Percentiles rank a stretch among this genome's conserved stretches.
Evolutionary conservation across 2,329 filamentous ascomycete genomes (phyloP).

Genomic region (Colletotrichum lindemuthianum): DNA sequence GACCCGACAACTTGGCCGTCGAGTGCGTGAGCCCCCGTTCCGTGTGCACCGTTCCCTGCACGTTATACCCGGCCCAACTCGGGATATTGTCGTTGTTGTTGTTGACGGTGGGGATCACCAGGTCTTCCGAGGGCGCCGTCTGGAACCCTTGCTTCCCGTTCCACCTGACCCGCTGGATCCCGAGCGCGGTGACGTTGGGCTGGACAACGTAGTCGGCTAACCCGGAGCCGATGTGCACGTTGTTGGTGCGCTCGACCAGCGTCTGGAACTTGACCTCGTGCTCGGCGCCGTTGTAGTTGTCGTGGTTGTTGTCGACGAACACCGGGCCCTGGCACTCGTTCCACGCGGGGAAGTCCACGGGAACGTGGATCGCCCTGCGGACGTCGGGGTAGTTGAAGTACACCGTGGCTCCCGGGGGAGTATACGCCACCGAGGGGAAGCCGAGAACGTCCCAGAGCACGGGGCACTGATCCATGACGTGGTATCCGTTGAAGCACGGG

Average conservation of each 20-base stretch:
- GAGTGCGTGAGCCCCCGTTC: slow-evolving; percentile 82
- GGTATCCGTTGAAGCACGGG: slow-evolving; percentile 83
- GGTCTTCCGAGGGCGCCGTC: slow-evolving; percentile 64
- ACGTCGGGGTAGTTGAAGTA: slow-evolving; percentile 80
- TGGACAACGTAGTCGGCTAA: slow-evolving; percentile 75
- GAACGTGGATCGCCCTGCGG: slow-evolving; percentile 74
- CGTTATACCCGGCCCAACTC: slow-evolving; percentile 67
- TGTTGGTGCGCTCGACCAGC: slow-evolving; percentile 58
- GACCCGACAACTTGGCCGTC: slow-evolving; percentile 70
- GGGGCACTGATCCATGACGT: slow-evolving; percentile 78
- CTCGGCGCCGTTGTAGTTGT: slow-evolving; percentile 20
- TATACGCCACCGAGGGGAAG: slow-evolving; percentile 71
- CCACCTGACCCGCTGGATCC: slow-evolving; percentile 86
- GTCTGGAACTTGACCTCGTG: slow-evolving; percentile 55
- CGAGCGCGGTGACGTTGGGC: slow-evolving; percentile 74
- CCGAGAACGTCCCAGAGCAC: slow-evolving; percentile 74
- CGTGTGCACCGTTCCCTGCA: slow-evolving; percentile 75
- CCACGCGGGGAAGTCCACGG: slow-evolving; percentile 45
- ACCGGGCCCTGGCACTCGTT: slow-evolving; percentile 21
- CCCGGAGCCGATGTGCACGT: slow-evolving; percentile 79
- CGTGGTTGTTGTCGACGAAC: slow-evolving; percentile 14
- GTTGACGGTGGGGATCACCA: slow-evolving; percentile 67
- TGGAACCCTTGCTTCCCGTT: slow-evolving; percentile 77
- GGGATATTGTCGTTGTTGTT: slow-evolving; percentile 46
- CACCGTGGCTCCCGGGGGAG: slow-evolving; percentile 68